A percentile compares a stretch with the other conserved stretches of the same genome.
phyloP scores from a whole-genome alignment of 192 early-diverging fungal genomes.

The Rhizoclosmatium sp. region DNA sequence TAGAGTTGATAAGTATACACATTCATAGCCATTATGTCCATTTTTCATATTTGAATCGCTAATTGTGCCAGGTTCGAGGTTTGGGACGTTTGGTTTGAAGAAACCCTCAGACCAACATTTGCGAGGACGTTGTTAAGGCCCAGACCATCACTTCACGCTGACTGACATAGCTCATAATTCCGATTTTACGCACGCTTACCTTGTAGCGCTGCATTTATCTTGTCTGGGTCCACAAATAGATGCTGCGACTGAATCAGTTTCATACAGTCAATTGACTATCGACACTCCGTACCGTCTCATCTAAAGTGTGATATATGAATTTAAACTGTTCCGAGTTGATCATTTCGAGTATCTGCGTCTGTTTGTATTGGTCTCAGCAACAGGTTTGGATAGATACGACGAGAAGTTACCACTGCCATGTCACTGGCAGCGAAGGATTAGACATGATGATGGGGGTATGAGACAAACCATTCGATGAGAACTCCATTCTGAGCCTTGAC shows the following conservation, averaged over 20 bases:
- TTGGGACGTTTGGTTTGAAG: neutral
- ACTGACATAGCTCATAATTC: neutral
- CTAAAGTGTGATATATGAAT: slow-evolving; percentile 21
- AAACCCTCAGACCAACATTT: no score
- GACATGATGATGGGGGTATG: neutral
- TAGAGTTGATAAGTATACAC: neutral
- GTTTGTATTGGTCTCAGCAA: neutral
- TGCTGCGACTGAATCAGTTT: slow-evolving; percentile 4
- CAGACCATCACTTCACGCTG: neutral
- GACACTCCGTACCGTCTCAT: slow-evolving; percentile 17
- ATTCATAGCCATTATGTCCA: neutral
- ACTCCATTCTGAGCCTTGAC: slow-evolving; percentile 15
- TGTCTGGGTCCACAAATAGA: slow-evolving; percentile 20
- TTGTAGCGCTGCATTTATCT: neutral
- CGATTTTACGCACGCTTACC: neutral
- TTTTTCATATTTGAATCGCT: neutral
- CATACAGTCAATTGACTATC: neutral
- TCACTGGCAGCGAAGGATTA: slow-evolving; percentile 2
- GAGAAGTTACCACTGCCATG: slow-evolving; percentile 26
- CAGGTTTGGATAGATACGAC: neutral
- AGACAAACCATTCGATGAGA: slow-evolving; percentile 26
- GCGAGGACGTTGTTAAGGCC: no score
- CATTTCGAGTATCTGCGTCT: slow-evolving; percentile 25
- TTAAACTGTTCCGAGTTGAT: slow-evolving; percentile 10
- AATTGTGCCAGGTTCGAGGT: neutral